Conservation (phyloP, 345 rosid species). For the Citrus sp. region DNA sequence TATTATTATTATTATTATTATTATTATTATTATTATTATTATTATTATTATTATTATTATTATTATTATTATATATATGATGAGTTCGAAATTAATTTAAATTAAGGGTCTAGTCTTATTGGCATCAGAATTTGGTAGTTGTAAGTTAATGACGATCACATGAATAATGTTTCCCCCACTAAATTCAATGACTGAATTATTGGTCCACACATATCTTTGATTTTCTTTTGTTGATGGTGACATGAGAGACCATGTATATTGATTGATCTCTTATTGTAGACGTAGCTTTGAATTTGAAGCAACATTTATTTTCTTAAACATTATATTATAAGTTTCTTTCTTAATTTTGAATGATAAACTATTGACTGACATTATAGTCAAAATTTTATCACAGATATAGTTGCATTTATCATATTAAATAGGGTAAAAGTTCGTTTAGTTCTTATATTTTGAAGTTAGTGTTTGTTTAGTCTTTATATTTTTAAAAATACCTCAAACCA, state of each 20-base stretch:
- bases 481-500: too few relatives aligned
- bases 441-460: too few relatives aligned
- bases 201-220: constrained; percentile 42
- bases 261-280: background rate
- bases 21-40: too few relatives aligned
- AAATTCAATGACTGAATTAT: constrained; percentile 25
- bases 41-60: too few relatives aligned
- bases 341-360: background rate
- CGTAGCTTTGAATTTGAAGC: background rate
- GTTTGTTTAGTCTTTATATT: too few relatives aligned
- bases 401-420: too few relatives aligned
- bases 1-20: too few relatives aligned
- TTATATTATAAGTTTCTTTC: background rate
- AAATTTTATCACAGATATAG: too few relatives aligned
- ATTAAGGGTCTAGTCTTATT: background rate
- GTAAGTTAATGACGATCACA: constrained; percentile 41
- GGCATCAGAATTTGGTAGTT: constrained; percentile 33
- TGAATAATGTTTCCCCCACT: constrained; percentile 40
- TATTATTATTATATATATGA: background rate
- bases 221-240: constrained; percentile 26
- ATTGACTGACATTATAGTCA: too few relatives aligned
- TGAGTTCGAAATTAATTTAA: constrained; percentile 20
- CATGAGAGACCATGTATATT: constrained; percentile 13
- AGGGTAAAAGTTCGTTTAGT: too few relatives aligned
- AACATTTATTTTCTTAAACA: background rate